Base-by-base conservation (phyloP, 305 asterid species). In the Fraxinus sp. region DNA sequence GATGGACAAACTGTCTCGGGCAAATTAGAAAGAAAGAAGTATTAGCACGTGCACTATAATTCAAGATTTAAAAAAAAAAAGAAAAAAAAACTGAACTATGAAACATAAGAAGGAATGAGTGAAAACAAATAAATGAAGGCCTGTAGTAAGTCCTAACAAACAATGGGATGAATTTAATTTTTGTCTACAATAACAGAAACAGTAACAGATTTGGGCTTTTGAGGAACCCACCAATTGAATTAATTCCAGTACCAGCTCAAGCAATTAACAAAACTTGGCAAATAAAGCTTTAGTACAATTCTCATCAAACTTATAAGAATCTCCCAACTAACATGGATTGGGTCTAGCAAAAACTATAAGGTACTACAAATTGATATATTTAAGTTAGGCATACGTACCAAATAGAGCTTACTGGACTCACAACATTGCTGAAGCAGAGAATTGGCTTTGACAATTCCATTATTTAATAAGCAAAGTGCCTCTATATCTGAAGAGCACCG, bases 361-460 rank as follows among this genome's bases (percentile, higher is more conserved):
- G 20, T 39, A 74, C 57, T 30, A 0, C 74, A 77, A 49, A 78
- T 8, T 46, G 81, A 44, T 59, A 8, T 80, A 81, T 49, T 64
- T 26, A 74, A 78, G 78, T 68, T 26, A 74, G 91, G 20, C 80
- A 49, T 24, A 46, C 41, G 24, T 88, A 94, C 99, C 98, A 92
- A 86, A 89, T 96, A 96, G 76, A 96, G 98, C 85, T 83, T 92
- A 86, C 99, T 96, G 79, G 97, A 92, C 74, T 93, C 95, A 18
- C 94, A 83, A 86, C 99, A 96, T 64, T 88, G 83, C 87, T 88
- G 89, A 68, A 94, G 85, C 82, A 92, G 84, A 74, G 82, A 83
- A 85, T 89, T 96, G 86, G 97, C 93, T 87, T 91, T 92, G 74
- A 28, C 81, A 70, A 93, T 90, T 33, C 90, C 94, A 6, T 74